phyloP scores from a whole-genome alignment of 805 yeast species.

The Wickerhamomyces kurtzmanii region DNA sequence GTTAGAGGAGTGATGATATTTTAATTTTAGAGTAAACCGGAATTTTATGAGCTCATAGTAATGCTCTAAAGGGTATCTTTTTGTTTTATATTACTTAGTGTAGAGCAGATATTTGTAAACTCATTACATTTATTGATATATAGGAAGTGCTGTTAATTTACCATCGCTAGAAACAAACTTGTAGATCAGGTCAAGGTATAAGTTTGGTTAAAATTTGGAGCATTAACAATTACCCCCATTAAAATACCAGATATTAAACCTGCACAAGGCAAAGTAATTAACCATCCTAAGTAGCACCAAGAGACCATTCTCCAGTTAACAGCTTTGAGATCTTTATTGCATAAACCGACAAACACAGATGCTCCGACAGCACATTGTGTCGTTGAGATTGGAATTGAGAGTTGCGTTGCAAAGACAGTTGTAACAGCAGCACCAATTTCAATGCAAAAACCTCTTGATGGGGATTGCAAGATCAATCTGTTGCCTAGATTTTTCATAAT shows the following conservation, averaged over 20 bases:
- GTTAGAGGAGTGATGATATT: too few relatives aligned
- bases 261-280: slow-evolving; percentile 63
- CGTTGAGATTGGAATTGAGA: slow-evolving; percentile 65
- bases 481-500: slow-evolving; percentile 67
- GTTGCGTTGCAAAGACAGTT: slow-evolving; percentile 64
- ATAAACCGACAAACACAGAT: slow-evolving; percentile 64
- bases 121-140: too few relatives aligned
- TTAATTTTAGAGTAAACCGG: too few relatives aligned
- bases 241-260: slow-evolving; percentile 63
- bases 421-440: slow-evolving; percentile 76
- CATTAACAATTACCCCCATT: slow-evolving; percentile 53
- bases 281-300: slow-evolving; percentile 68
- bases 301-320: slow-evolving; percentile 72
- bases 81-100: too few relatives aligned
- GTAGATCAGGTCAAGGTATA: too few relatives aligned
- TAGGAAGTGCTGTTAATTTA: too few relatives aligned
- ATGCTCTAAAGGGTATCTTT: too few relatives aligned
- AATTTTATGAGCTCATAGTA: too few relatives aligned
- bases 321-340: slow-evolving; percentile 51
- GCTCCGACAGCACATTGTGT: slow-evolving; percentile 78
- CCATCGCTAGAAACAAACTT: too few relatives aligned
- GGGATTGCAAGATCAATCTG: slow-evolving; percentile 65
- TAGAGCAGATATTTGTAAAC: too few relatives aligned
- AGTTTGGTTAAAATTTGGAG: too few relatives aligned
- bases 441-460: slow-evolving; percentile 68